These are phyloP conservation scores for Tylopilus sp. DNA, from an alignment of 768 basidiomycete genomes.

Conservation along the genomic window DNA sequence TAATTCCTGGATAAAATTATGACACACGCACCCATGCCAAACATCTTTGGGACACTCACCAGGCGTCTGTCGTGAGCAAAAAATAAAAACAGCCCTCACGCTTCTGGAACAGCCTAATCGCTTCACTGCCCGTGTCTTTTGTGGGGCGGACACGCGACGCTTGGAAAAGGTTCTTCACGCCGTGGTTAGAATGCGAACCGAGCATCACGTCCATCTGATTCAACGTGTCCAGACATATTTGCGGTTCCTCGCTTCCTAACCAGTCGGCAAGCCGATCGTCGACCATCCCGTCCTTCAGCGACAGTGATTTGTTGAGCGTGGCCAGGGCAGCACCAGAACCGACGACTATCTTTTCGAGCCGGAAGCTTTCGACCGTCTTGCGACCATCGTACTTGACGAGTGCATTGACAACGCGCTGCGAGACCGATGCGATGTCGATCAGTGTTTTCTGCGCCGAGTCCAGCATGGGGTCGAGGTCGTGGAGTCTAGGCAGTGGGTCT, in stretches of 20 bases:
- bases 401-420: background rate
- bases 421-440: constrained; percentile 3
- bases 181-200: no score
- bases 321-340: constrained; percentile 3
- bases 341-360: constrained; percentile 1
- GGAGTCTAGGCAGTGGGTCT: no score
- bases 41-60: background rate
- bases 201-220: constrained; percentile 8
- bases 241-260: constrained; percentile 3
- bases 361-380: constrained; percentile 1
- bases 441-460: background rate
- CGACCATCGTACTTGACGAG: background rate
- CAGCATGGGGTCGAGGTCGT: no score
- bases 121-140: no score
- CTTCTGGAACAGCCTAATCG: constrained; percentile 1
- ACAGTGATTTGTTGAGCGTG: background rate
- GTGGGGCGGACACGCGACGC: no score
- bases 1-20: background rate
- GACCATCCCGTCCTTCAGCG: background rate
- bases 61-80: background rate
- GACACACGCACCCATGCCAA: no score
- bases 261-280: constrained; percentile 12
- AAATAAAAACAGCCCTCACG: background rate
- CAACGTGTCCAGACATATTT: constrained; percentile 1
- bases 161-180: no score